Evolutionary conservation across 1,284 basidiomycete genomes (phyloP).

Genomic region (Xanthoconium separans): DNA sequence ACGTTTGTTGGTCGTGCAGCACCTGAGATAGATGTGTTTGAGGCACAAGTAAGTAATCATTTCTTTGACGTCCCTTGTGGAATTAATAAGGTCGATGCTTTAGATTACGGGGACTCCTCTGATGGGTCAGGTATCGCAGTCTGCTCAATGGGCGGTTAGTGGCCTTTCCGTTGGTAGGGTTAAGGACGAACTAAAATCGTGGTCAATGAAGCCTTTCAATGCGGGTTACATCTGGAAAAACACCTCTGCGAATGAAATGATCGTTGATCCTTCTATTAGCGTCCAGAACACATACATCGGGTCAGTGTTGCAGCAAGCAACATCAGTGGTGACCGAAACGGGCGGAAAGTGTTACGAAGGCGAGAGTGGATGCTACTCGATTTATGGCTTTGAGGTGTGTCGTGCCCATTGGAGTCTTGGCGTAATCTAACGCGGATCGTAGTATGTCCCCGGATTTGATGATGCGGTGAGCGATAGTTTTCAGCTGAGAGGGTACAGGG

Average conservation of each 20-base stretch:
- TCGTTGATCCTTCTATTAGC: slow-evolving; percentile 49
- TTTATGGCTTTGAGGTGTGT: slow-evolving; percentile 59
- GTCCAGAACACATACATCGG: slow-evolving; percentile 54
- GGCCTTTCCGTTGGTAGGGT: neutral
- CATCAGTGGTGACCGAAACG: slow-evolving; percentile 51
- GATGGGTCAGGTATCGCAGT: slow-evolving; percentile 59
- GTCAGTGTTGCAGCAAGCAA: slow-evolving; percentile 59
- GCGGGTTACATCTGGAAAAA: slow-evolving; percentile 44
- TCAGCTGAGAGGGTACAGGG: neutral
- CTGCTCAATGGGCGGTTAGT: slow-evolving; percentile 65
- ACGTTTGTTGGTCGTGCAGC: slow-evolving; percentile 55
- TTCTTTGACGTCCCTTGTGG: neutral
- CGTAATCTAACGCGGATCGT: neutral
- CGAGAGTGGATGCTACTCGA: slow-evolving; percentile 42
- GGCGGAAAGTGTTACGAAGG: slow-evolving; percentile 52
- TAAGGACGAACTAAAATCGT: neutral
- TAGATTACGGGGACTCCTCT: slow-evolving; percentile 46
- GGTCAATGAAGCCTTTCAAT: slow-evolving; percentile 44
- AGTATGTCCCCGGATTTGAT: slow-evolving; percentile 62
- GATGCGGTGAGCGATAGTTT: slow-evolving; percentile 38
- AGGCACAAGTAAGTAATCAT: slow-evolving; percentile 31
- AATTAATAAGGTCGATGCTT: slow-evolving; percentile 1
- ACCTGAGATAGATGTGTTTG: slow-evolving; percentile 53
- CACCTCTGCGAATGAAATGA: slow-evolving; percentile 40
- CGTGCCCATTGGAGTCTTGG: slow-evolving; percentile 4